These are phyloP conservation scores for Calonectria hongkongensis DNA, from an alignment of 2,329 filamentous ascomycete genomes.

Conservation along the genomic window DNA sequence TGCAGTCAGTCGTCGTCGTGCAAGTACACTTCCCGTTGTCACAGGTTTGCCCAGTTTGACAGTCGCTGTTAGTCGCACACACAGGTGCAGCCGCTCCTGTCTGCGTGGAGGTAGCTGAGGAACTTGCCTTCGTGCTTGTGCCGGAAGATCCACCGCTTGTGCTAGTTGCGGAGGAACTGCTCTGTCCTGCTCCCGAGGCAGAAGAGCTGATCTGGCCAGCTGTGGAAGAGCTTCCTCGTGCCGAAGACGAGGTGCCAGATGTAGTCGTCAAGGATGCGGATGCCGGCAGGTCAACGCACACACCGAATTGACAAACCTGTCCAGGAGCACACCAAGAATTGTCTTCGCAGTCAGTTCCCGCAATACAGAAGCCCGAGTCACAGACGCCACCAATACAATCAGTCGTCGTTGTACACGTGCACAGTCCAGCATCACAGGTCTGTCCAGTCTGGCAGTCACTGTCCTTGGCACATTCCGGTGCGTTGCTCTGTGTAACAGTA, in stretches of 20 bases:
- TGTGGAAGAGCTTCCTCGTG: not conserved
- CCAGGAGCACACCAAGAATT: not conserved
- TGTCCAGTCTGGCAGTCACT: not conserved
- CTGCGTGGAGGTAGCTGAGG: no score
- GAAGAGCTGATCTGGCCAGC: not conserved
- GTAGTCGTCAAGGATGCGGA: not conserved
- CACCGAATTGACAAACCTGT: not conserved
- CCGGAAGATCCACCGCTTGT: no score
- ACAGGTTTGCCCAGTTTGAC: not conserved
- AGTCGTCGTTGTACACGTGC: not conserved
- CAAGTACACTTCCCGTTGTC: not conserved
- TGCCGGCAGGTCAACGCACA: not conserved
- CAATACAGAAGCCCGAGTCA: constrained; percentile 20
- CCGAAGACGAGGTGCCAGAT: not conserved
- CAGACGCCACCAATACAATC: constrained; percentile 1
- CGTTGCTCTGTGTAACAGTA: not conserved
- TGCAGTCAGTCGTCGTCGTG: not conserved
- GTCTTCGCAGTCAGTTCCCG: not conserved
- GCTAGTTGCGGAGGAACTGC: not conserved
- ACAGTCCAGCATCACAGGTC: not conserved
- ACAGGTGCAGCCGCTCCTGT: not conserved
- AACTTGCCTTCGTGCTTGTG: no score
- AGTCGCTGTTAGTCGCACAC: not conserved
- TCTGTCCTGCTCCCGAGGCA: not conserved
- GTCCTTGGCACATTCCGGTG: not conserved